Conservation (phyloP, 768 basidiomycete genomes). For the Pulveroboletus frians region DNA sequence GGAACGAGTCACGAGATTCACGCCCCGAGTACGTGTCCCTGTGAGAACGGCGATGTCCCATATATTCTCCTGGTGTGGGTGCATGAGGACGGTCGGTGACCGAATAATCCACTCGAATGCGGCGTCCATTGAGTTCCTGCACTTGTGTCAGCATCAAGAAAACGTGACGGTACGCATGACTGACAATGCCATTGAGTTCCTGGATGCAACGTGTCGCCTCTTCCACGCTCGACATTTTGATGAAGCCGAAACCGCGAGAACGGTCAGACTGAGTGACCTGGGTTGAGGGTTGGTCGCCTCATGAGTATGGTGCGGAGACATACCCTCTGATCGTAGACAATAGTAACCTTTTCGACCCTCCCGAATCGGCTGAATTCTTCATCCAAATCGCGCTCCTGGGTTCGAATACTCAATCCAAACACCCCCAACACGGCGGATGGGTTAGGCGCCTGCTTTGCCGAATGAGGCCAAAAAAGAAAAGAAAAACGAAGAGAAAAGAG, state of each 20-base stretch:
- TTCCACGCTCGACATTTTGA: slow-evolving; percentile 85
- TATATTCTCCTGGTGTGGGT: slow-evolving; percentile 96
- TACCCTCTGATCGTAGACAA: slow-evolving; percentile 95
- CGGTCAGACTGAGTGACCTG: slow-evolving; percentile 66
- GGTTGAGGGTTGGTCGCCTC: slow-evolving; percentile 17
- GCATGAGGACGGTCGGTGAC: slow-evolving; percentile 92
- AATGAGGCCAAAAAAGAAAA: slow-evolving; percentile 31
- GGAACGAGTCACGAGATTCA: slow-evolving; percentile 43
- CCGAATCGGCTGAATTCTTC: slow-evolving; percentile 90
- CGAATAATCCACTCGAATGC: slow-evolving; percentile 95
- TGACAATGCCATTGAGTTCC: slow-evolving; percentile 86
- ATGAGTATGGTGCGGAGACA: slow-evolving; percentile 23
- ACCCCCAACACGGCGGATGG: slow-evolving; percentile 89
- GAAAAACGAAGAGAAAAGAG: slow-evolving; percentile 15
- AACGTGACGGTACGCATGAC: slow-evolving; percentile 25
- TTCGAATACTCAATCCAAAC: slow-evolving; percentile 97
- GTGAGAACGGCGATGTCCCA: slow-evolving; percentile 74
- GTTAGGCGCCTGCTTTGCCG: slow-evolving; percentile 68
- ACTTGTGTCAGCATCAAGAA: slow-evolving; percentile 5
- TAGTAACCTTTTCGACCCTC: slow-evolving; percentile 88
- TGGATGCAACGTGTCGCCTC: slow-evolving; percentile 86
- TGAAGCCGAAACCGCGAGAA: slow-evolving; percentile 97
- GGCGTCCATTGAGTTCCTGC: slow-evolving; percentile 90
- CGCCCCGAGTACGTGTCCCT: slow-evolving; percentile 43
- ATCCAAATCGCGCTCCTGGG: slow-evolving; percentile 88